A percentile compares a stretch with the other conserved stretches of the same genome.
Conservation (phyloP, 2,329 filamentous ascomycete genomes). For the Penicillium corylophilum region DNA sequence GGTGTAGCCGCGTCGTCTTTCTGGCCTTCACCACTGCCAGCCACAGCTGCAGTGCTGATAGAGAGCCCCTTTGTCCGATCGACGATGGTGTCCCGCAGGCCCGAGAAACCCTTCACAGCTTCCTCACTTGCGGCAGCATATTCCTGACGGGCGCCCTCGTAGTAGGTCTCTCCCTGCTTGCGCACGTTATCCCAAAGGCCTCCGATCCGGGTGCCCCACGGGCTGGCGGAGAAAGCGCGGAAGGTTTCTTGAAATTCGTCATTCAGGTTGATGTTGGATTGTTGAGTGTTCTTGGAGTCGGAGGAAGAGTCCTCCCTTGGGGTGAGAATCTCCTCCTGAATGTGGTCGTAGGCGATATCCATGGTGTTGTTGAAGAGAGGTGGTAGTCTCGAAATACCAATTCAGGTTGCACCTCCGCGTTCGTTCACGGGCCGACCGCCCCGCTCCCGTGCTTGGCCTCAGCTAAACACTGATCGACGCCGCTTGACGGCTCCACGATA, state of each 20-base stretch:
- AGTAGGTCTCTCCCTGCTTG: slow-evolving; percentile 90
- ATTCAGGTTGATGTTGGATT: slow-evolving; percentile 62
- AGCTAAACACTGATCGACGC: not conserved
- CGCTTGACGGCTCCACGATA: not conserved
- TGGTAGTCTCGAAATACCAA: slow-evolving; percentile 13
- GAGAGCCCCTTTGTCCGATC: slow-evolving; percentile 73
- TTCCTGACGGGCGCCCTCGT: slow-evolving; percentile 79
- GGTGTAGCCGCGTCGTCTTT: slow-evolving; percentile 32
- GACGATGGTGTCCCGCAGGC: slow-evolving; percentile 65
- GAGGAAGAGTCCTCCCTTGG: slow-evolving; percentile 51
- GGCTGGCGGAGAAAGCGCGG: slow-evolving; percentile 84
- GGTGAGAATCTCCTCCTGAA: slow-evolving; percentile 74
- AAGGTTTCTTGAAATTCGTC: slow-evolving; percentile 92
- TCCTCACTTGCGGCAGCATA: slow-evolving; percentile 75
- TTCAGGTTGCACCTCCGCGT: slow-evolving; percentile 26
- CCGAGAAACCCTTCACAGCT: slow-evolving; percentile 76
- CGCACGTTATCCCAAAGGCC: slow-evolving; percentile 89
- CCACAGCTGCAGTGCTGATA: slow-evolving; percentile 48
- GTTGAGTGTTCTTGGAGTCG: slow-evolving; percentile 29
- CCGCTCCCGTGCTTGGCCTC: slow-evolving; percentile 15
- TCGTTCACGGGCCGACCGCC: slow-evolving; percentile 34
- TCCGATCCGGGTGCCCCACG: slow-evolving; percentile 86
- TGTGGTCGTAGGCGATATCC: slow-evolving; percentile 98
- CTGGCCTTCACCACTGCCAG: slow-evolving; percentile 22
- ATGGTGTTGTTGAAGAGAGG: slow-evolving; percentile 49